Conservation (phyloP, 2,329 filamentous ascomycete genomes). For the Diplodia corticola region DNA sequence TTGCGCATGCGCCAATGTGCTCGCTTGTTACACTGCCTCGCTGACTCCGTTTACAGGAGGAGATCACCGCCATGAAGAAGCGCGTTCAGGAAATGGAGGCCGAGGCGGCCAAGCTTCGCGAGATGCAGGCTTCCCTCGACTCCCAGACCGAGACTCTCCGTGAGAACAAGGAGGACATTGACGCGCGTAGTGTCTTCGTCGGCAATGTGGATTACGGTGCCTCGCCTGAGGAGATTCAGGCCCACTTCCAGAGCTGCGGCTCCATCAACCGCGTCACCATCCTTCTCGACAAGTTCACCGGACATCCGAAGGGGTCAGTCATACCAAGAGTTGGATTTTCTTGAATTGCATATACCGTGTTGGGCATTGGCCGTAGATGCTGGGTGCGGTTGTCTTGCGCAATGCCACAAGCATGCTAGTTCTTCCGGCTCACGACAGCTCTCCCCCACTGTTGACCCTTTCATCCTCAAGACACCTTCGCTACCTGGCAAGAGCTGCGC, state of each 20-base stretch:
- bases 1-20: background rate
- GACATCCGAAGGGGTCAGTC: conserved; percentile 96
- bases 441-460: background rate
- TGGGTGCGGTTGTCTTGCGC: background rate
- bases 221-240: conserved; percentile 96
- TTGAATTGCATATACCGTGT: conserved; percentile 22
- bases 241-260: conserved; percentile 95
- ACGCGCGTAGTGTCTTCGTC: conserved; percentile 94
- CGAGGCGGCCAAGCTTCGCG: conserved; percentile 57
- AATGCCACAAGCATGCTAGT: background rate
- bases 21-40: background rate
- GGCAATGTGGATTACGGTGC: conserved; percentile 98
- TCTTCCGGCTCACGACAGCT: background rate
- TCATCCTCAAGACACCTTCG: conserved; percentile 39
- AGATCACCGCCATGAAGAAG: conserved; percentile 54
- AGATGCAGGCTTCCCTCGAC: conserved; percentile 66
- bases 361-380: background rate
- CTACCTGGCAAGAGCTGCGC: conserved; percentile 59
- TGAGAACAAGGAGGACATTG: conserved; percentile 94
- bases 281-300: conserved; percentile 95
- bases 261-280: conserved; percentile 98
- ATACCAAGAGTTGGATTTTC: conserved; percentile 42
- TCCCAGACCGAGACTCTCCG: conserved; percentile 78
- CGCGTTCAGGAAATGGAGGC: conserved; percentile 59
- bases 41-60: conserved; percentile 32